Conservation (phyloP, 352 stramenopile species). For the Albugo candida region DNA sequence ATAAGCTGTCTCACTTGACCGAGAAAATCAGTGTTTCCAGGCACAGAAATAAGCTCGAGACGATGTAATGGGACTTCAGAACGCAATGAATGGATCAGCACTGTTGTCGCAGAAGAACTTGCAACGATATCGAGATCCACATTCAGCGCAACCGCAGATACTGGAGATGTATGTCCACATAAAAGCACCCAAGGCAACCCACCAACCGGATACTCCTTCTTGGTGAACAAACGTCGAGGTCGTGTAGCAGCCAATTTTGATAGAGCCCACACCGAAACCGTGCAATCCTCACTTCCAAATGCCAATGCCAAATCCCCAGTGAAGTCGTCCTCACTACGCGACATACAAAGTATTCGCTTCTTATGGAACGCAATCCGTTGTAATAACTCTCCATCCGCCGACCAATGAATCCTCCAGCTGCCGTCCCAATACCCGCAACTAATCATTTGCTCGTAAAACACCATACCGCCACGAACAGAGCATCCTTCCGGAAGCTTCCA, state of each 20-base stretch:
- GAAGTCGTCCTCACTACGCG: slow-evolving; percentile 67
- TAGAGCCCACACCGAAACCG: slow-evolving; percentile 67
- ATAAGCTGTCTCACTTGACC: slow-evolving; percentile 32
- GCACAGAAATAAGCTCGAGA: slow-evolving; percentile 31
- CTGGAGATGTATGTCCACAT: slow-evolving; percentile 51
- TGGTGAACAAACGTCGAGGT: slow-evolving; percentile 66
- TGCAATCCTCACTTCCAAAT: slow-evolving; percentile 74
- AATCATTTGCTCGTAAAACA: slow-evolving; percentile 82
- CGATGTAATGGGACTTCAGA: slow-evolving; percentile 51
- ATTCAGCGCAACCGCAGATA: slow-evolving; percentile 61
- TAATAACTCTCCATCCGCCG: slow-evolving; percentile 59
- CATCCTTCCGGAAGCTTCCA: slow-evolving; percentile 63
- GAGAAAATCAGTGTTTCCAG: not conserved
- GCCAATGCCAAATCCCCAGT: slow-evolving; percentile 65
- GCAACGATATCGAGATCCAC: slow-evolving; percentile 68
- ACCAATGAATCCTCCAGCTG: slow-evolving; percentile 77
- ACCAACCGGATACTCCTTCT: slow-evolving; percentile 65
- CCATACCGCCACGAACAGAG: slow-evolving; percentile 50
- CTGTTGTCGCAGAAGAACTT: slow-evolving; percentile 54
- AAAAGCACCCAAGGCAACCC: slow-evolving; percentile 62
- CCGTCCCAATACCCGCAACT: slow-evolving; percentile 77
- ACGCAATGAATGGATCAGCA: slow-evolving; percentile 59
- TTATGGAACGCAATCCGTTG: slow-evolving; percentile 79
- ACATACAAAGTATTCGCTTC: slow-evolving; percentile 73
- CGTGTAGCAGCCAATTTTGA: slow-evolving; percentile 60